These are phyloP conservation scores for Purpureocillium takamizusanense DNA, from an alignment of 2,329 filamentous ascomycete genomes.

Conservation along the genomic window DNA sequence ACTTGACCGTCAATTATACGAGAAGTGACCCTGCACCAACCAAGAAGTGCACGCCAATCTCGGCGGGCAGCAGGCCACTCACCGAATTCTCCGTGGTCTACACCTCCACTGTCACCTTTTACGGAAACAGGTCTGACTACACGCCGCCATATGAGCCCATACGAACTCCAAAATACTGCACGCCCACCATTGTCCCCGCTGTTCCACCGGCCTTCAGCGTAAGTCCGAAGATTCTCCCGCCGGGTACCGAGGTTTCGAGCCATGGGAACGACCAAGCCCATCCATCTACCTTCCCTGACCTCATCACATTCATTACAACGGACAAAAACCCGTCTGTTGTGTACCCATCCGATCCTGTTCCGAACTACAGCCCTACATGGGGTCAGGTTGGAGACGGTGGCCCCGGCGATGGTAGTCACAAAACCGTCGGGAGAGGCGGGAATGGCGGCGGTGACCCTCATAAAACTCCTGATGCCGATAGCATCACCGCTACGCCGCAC, in stretches of 20 bases:
- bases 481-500: constrained; percentile 3
- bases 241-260: background rate
- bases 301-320: constrained; percentile 39
- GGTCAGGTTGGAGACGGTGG: background rate
- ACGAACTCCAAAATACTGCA: constrained; percentile 28
- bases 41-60: constrained; percentile 23
- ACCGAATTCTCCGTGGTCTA: constrained; percentile 36
- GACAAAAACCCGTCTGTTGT: constrained; percentile 47
- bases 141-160: constrained; percentile 35
- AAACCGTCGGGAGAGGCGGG: constrained; percentile 4
- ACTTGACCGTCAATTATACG: background rate
- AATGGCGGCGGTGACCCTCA: background rate
- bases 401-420: constrained; percentile 9
- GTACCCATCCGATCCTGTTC: constrained; percentile 25
- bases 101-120: constrained; percentile 41
- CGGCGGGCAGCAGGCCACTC: constrained; percentile 15
- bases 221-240: background rate
- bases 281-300: constrained; percentile 6
- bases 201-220: constrained; percentile 3
- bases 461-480: background rate
- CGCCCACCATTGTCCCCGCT: constrained; percentile 2
- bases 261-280: background rate
- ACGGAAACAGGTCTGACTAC: constrained; percentile 34
- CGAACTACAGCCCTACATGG: constrained; percentile 25
- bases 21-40: constrained; percentile 5